Evolutionary conservation across 305 asterid species (phyloP), one percentile per base, ranked within the genome.

Genomic region (Fraxinus dipetala): DNA sequence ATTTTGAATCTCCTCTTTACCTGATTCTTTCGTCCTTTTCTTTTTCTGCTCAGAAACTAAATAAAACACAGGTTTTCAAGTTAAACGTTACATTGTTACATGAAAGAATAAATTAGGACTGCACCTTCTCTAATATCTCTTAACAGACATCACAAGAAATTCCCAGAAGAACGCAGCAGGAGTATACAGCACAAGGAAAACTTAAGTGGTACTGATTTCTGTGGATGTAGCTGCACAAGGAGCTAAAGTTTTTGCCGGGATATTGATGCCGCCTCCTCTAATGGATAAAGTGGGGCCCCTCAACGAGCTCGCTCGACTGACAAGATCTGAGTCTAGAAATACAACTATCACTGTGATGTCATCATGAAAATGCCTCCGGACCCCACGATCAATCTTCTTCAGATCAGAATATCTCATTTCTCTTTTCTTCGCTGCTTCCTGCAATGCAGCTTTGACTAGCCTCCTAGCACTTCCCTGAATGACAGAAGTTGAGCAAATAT

Each of bases 391-490:
- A 0, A 85, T 78, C 81, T 79, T 85, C 84, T 82, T 82, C 32
- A 85, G 54, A 40, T 85, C 85, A 34, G 84, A 70, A 69, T 79
- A 85, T 73, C 84, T 79, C 82, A 82, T 82, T 76, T 85, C 88
- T 78, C 84, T 82, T 61, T 85, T 85, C 85, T 82, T 85, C 67
- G 88, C 88, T 45, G 88, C 88, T 79, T 75, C 84, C 22, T 79
- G 82, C 24, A 85, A 70, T 28, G 88, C 88, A 76, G 88, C 77
- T 38, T 76, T 85, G 9, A 85, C 85, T 18, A 85, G 84, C 75
- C 81, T 81, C 61, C 81, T 83, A 35, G 88, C 88, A 6, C 82
- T 85, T 48, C 88, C 88, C 88, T 85, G 81, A 43, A 85, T 8
- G 36, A 78, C 30, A 45, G 51, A 72, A 72, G 28, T 35, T 38